These are phyloP conservation scores for Spirogloea muscicola DNA, from an alignment of 139 green algal genomes.

Conservation along the genomic window DNA sequence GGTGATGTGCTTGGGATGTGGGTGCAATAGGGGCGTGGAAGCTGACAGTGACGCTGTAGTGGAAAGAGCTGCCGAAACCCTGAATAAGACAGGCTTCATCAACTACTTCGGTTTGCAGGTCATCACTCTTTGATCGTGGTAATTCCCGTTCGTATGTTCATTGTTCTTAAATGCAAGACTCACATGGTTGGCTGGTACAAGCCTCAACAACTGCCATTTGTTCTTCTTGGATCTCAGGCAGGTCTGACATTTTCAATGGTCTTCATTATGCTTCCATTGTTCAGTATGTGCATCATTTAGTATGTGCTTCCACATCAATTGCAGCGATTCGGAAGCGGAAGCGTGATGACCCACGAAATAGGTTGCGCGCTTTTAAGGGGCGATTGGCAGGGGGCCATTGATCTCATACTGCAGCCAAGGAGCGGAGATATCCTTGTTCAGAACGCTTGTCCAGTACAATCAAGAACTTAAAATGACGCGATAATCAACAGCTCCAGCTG, in stretches of 20 bases:
- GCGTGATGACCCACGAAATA: conserved; percentile 71
- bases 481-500: no score
- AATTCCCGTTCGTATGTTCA: background rate
- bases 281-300: background rate
- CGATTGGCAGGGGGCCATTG: conserved; percentile 63
- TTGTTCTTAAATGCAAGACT: no score
- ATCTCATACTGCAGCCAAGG: conserved; percentile 60
- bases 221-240: background rate
- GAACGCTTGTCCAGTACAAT: no score
- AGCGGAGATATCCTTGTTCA: conserved; percentile 47
- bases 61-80: background rate
- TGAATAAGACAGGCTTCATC: conserved; percentile 1
- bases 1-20: no score
- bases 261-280: background rate
- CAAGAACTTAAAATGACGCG: no score
- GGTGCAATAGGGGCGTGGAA: background rate
- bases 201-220: background rate
- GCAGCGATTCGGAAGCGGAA: conserved; percentile 85
- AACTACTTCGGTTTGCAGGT: conserved; percentile 23
- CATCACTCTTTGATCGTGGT: background rate
- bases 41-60: background rate
- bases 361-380: conserved; percentile 70
- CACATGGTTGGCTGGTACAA: background rate
- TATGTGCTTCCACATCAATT: background rate
- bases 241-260: background rate